Evolutionary conservation across 1,284 basidiomycete genomes (phyloP), one percentile per base, ranked within the genome.

Genomic region (Abortiporus biennis): DNA sequence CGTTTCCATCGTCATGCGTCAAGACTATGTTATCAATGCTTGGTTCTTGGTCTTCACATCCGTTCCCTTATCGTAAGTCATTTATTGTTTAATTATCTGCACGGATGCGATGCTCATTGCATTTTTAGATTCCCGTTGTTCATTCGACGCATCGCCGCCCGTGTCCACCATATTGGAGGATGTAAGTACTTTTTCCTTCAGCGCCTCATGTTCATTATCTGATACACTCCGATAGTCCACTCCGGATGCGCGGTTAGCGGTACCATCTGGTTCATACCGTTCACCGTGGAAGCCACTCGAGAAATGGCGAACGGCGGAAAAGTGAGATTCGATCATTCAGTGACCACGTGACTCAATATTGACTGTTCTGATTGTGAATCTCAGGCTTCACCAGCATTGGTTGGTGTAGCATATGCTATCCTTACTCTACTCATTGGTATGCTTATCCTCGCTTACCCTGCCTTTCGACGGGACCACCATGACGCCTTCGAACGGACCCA

Each of bases 161-260:
- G 74, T 33, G 74, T 78, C 1, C 77, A 76, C 47, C 69, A 73
- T 38, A 74, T 78, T 40, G 75, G 74, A 16, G 74, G 76, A 16
- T 52, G n/a, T n/a, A n/a, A n/a, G n/a, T n/a, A n/a, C n/a, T n/a
- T n/a, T n/a, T n/a, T n/a, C n/a, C n/a, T n/a, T n/a, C n/a, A n/a
- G n/a, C n/a, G n/a, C n/a, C n/a, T n/a, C n/a, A n/a, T n/a, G n/a
- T n/a, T n/a, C n/a, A n/a, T n/a, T n/a, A n/a, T n/a, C n/a, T n/a
- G n/a, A n/a, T n/a, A n/a, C n/a, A n/a, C n/a, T n/a, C n/a, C n/a
- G n/a, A n/a, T n/a, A n/a, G n/a, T 78, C 19, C 77, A 78, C 52
- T 76, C 74, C 2, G 76, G 76, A 24, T 66, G 66, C 47, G 75
- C 69, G 6, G 65, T 71, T 17, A 73, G 74, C 11, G 74, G 72